These are phyloP conservation scores for Zancudomyces culisetae DNA, from an alignment of 371 early-diverging fungal species.

Conservation along the genomic window DNA sequence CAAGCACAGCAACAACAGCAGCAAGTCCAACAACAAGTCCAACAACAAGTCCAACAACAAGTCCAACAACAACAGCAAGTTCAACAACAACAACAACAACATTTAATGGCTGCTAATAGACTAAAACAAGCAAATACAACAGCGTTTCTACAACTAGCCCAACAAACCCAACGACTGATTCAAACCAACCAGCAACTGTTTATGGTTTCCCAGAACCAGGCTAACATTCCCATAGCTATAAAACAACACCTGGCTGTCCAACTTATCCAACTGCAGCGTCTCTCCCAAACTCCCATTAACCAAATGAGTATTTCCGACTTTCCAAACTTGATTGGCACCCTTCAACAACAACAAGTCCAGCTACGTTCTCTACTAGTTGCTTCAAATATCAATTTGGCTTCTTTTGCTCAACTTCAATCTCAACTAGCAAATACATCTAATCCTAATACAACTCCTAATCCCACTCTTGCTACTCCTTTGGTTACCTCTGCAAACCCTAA, in stretches of 20 bases:
- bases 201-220: background rate
- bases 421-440: no score
- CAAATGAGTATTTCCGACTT: background rate
- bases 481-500: background rate
- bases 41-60: constrained; percentile 7
- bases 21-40: constrained; percentile 9
- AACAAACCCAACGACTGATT: background rate
- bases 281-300: background rate
- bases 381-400: no score
- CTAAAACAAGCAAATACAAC: background rate
- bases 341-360: constrained; percentile 3
- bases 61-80: constrained; percentile 1
- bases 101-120: background rate
- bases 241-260: constrained; percentile 2
- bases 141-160: background rate
- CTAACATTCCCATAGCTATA: background rate
- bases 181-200: background rate
- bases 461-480: no score
- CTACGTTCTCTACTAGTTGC: background rate
- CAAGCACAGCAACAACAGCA: constrained; percentile 13
- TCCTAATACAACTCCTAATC: no score
- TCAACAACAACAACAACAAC: constrained; percentile 2
- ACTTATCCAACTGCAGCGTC: background rate
- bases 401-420: no score
- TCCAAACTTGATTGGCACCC: background rate